Conservation (phyloP, 2,329 filamentous ascomycete genomes). For the Furcasterigmium furcatum region DNA sequence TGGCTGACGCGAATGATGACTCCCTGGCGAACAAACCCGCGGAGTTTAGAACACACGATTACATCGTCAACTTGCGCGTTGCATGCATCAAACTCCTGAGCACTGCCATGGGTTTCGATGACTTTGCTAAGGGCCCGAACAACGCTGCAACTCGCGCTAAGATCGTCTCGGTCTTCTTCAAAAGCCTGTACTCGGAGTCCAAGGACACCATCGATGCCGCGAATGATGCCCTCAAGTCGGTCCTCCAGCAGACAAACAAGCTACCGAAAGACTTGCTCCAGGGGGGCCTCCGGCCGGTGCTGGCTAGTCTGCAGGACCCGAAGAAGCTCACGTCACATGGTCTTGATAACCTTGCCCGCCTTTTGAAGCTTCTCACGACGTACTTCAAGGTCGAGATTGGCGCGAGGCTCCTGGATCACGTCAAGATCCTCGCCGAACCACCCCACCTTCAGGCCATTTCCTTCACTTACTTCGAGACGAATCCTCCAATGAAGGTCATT, state of each 20-base stretch:
- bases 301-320: slow-evolving; percentile 93
- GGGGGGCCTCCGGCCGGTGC: slow-evolving; percentile 87
- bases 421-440: slow-evolving; percentile 84
- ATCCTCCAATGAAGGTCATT: slow-evolving; percentile 89
- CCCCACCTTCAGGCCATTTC: slow-evolving; percentile 81
- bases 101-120: slow-evolving; percentile 88
- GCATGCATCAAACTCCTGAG: slow-evolving; percentile 92
- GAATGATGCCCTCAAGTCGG: slow-evolving; percentile 83
- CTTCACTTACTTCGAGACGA: slow-evolving; percentile 92
- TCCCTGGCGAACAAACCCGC: slow-evolving; percentile 87
- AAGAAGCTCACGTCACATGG: slow-evolving; percentile 86
- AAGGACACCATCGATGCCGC: slow-evolving; percentile 91
- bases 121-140: slow-evolving; percentile 75
- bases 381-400: slow-evolving; percentile 99
- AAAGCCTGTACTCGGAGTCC: slow-evolving; percentile 90
- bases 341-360: slow-evolving; percentile 83
- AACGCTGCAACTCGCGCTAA: slow-evolving; percentile 59
- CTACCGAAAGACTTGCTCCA: slow-evolving; percentile 94
- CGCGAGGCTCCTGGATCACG: slow-evolving; percentile 85
- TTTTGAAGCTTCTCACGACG: slow-evolving; percentile 88
- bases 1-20: slow-evolving; percentile 94
- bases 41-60: slow-evolving; percentile 93
- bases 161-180: slow-evolving; percentile 97
- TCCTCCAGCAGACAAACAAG: slow-evolving; percentile 85
- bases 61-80: slow-evolving; percentile 86